phyloP scores from a whole-genome alignment of 768 basidiomycete genomes.

The Russula ochroleuca region DNA sequence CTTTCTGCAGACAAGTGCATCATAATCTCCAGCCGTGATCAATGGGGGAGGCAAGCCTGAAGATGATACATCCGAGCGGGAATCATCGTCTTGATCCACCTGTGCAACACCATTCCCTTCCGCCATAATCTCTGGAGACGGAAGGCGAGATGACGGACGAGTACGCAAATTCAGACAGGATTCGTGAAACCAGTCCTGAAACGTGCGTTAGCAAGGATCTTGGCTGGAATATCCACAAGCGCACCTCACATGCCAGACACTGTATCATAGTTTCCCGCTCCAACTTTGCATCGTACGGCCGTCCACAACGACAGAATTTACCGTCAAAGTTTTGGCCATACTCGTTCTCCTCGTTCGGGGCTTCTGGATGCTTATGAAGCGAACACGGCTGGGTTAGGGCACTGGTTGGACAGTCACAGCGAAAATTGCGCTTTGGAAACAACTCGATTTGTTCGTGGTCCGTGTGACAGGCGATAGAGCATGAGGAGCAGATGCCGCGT shows the following conservation, averaged over 20 bases:
- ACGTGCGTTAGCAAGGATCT: slow-evolving; percentile 4
- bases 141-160: slow-evolving; percentile 49
- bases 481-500: slow-evolving; percentile 75
- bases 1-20: slow-evolving; percentile 64
- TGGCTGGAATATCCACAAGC: slow-evolving; percentile 27
- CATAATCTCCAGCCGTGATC: slow-evolving; percentile 65
- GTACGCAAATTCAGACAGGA: slow-evolving; percentile 79
- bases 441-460: slow-evolving; percentile 83
- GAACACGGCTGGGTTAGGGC: slow-evolving; percentile 59
- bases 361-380: slow-evolving; percentile 52
- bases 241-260: slow-evolving; percentile 79
- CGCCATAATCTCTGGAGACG: slow-evolving; percentile 31
- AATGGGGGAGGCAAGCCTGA: slow-evolving; percentile 64
- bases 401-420: slow-evolving; percentile 79
- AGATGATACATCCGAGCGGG: slow-evolving; percentile 57
- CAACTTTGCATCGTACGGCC: slow-evolving; percentile 63
- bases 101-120: slow-evolving; percentile 8
- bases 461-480: slow-evolving; percentile 83
- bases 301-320: slow-evolving; percentile 70
- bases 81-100: slow-evolving; percentile 42
- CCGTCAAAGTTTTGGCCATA: slow-evolving; percentile 75
- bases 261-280: slow-evolving; percentile 88
- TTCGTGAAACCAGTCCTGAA: slow-evolving; percentile 90
- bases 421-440: slow-evolving; percentile 79
- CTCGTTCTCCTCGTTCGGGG: slow-evolving; percentile 52